These are phyloP conservation scores for Phytophthora foliorum DNA, from an alignment of 352 stramenopile species.

Conservation along the genomic window DNA sequence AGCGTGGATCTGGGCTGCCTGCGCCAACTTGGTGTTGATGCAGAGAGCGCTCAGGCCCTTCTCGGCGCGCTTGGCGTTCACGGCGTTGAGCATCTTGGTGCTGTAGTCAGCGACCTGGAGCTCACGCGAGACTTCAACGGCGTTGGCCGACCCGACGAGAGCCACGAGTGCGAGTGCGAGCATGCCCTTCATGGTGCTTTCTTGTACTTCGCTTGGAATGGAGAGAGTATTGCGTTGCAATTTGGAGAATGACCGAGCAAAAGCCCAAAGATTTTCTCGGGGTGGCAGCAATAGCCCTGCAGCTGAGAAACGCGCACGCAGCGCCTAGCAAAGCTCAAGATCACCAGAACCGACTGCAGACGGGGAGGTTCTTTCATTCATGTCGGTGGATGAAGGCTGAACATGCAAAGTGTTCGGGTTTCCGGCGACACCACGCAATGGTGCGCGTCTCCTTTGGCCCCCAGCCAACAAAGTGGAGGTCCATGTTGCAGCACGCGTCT, in stretches of 20 bases:
- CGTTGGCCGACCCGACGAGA: slow-evolving; percentile 32
- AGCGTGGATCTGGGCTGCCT: slow-evolving; percentile 30
- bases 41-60: slow-evolving; percentile 43
- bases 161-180: slow-evolving; percentile 36
- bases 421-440: slow-evolving; percentile 13
- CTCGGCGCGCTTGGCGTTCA: slow-evolving; percentile 53
- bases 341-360: slow-evolving; percentile 25
- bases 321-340: slow-evolving; percentile 33
- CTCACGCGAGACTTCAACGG: slow-evolving; percentile 17
- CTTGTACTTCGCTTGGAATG: slow-evolving; percentile 32
- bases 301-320: slow-evolving; percentile 32
- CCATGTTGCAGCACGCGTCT: not conserved
- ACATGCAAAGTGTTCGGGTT: slow-evolving; percentile 14
- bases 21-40: slow-evolving; percentile 50
- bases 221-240: slow-evolving; percentile 34
- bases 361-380: slow-evolving; percentile 8
- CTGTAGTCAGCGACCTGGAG: slow-evolving; percentile 50
- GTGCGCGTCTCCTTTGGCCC: slow-evolving; percentile 22
- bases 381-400: not conserved
- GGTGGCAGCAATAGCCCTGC: not conserved
- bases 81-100: slow-evolving; percentile 38
- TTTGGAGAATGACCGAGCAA: slow-evolving; percentile 33
- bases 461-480: not conserved
- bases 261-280: slow-evolving; percentile 6
- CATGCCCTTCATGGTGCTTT: slow-evolving; percentile 26